Evolutionary conservation across 2,329 filamentous ascomycete genomes (phyloP).

Genomic region (Venturiaceae sp.): DNA sequence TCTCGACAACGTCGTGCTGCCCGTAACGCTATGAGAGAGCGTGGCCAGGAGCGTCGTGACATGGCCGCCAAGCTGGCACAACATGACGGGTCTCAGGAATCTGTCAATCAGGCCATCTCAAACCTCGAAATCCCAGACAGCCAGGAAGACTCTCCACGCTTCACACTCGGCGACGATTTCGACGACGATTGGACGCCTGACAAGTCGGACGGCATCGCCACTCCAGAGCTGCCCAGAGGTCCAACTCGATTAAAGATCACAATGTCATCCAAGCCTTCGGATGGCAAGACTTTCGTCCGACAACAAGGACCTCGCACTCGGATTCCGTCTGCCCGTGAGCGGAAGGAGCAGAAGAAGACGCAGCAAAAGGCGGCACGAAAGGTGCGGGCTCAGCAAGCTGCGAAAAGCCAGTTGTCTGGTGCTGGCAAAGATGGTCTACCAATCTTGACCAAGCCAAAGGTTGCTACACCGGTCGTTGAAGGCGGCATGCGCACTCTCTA

Average conservation of each 20-base stretch:
- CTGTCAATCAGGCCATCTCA: conserved; percentile 13
- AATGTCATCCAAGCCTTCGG: conserved; percentile 13
- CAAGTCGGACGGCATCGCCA: not conserved
- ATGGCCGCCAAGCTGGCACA: conserved; percentile 19
- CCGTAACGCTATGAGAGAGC: conserved; percentile 17
- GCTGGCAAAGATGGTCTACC: not conserved
- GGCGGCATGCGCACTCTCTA: conserved; percentile 6
- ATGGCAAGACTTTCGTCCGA: conserved; percentile 17
- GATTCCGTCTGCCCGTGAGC: conserved; percentile 22
- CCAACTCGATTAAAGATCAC: conserved; percentile 23
- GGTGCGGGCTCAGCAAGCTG: conserved; percentile 22
- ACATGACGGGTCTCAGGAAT: conserved; percentile 23
- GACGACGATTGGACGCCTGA: conserved; percentile 10
- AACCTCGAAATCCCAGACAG: conserved; percentile 18
- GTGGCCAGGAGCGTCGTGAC: conserved; percentile 15
- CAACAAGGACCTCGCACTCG: conserved; percentile 23
- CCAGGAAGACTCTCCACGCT: conserved; percentile 15
- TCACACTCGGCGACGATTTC: conserved; percentile 12
- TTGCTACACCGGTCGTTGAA: conserved; percentile 3
- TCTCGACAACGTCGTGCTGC: conserved; percentile 33
- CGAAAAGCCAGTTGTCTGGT: conserved; percentile 3
- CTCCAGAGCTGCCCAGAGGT: not conserved
- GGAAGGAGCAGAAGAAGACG: conserved; percentile 29
- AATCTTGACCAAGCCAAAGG: conserved; percentile 6
- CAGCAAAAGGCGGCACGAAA: conserved; percentile 31